Evolutionary conservation across 2,329 filamentous ascomycete species (phyloP).

Genomic region (Massarina eburnea): DNA sequence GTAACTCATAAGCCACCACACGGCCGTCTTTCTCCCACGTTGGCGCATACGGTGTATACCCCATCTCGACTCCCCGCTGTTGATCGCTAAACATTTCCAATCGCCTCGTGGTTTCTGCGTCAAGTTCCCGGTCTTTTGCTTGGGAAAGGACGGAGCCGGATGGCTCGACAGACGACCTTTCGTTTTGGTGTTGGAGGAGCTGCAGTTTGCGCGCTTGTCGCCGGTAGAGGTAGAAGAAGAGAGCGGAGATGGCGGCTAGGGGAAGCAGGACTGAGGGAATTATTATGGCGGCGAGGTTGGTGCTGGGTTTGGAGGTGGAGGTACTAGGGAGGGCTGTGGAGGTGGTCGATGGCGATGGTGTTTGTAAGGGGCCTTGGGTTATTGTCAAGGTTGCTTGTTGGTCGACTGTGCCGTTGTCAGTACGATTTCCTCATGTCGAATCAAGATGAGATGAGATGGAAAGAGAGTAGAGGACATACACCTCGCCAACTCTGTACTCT

Average conservation of each 20-base stretch:
- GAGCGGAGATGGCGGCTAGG: neutral
- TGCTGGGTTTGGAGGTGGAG: neutral
- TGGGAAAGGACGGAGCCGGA: neutral
- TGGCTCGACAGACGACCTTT: too few species aligned
- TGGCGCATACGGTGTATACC: too few species aligned
- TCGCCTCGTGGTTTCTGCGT: too few species aligned
- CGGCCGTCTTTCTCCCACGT: too few species aligned
- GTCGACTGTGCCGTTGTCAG: neutral
- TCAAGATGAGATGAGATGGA: neutral
- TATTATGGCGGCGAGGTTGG: constrained; percentile 6
- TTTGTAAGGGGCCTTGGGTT: neutral
- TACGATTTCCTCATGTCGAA: too few species aligned
- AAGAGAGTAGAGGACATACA: constrained; percentile 7
- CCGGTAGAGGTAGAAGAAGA: constrained; percentile 7
- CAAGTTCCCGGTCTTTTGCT: neutral
- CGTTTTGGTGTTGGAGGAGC: neutral
- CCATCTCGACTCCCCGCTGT: too few species aligned
- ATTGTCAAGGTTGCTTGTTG: neutral
- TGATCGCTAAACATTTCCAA: too few species aligned
- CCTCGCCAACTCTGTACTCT: constrained; percentile 13
- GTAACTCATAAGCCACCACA: too few species aligned
- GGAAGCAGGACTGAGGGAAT: constrained; percentile 7
- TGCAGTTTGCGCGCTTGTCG: neutral
- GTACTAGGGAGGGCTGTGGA: neutral
- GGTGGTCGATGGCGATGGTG: neutral